Evolutionary conservation across 2,329 filamentous ascomycete species (phyloP).

Genomic region (Achaetomium macrosporum): DNA sequence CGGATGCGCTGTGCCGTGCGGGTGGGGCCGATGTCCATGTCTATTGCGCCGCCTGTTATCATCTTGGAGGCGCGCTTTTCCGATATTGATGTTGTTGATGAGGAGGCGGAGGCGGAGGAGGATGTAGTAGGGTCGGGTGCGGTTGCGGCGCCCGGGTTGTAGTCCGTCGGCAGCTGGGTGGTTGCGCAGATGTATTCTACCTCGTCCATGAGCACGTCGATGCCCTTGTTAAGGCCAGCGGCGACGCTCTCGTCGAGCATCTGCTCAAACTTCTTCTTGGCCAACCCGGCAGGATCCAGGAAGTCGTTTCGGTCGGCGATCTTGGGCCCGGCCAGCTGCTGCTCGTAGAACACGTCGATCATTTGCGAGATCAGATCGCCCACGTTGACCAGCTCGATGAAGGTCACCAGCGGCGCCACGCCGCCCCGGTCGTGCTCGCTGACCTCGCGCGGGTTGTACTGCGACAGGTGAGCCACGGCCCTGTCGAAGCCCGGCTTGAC

Average conservation of each 20-base stretch:
- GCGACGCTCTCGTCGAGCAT: constrained; percentile 97
- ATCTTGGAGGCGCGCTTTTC: constrained; percentile 10
- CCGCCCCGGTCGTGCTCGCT: constrained; percentile 64
- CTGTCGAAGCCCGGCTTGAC: constrained; percentile 91
- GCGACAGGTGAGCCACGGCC: constrained; percentile 82
- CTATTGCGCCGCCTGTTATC: constrained; percentile 10
- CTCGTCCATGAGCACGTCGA: constrained; percentile 97
- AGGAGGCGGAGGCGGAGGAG: neutral
- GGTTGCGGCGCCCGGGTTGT: constrained; percentile 57
- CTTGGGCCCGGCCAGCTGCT: constrained; percentile 77
- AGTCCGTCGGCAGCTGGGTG: constrained; percentile 79
- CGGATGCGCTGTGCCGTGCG: constrained; percentile 74
- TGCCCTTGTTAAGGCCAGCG: constrained; percentile 92
- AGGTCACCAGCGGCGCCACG: constrained; percentile 88
- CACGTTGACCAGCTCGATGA: constrained; percentile 95
- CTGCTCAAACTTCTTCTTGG: constrained; percentile 98
- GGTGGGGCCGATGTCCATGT: constrained; percentile 63
- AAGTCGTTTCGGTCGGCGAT: constrained; percentile 93
- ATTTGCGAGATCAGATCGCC: constrained; percentile 97
- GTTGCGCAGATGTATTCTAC: constrained; percentile 93
- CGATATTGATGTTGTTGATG: neutral
- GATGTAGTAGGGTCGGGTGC: constrained; percentile 11
- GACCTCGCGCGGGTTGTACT: constrained; percentile 83
- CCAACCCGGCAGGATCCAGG: constrained; percentile 80
- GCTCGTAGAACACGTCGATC: constrained; percentile 97